Base-by-base conservation (phyloP, 768 basidiomycete genomes). In the Lactifluus rugatus region DNA sequence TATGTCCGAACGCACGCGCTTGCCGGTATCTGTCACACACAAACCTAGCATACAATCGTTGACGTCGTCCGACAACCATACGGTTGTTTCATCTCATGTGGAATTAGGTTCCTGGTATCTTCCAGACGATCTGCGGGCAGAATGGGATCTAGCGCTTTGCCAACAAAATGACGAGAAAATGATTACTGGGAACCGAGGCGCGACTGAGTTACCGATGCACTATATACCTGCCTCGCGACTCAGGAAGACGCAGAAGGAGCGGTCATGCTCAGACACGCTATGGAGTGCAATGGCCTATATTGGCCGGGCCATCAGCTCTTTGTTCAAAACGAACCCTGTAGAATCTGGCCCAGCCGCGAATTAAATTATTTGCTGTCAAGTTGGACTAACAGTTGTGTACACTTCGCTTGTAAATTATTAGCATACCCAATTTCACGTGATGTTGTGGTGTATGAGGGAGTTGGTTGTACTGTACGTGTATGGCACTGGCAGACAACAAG, bases 41-140 rank as follows among this genome's bases (percentile, higher is more conserved):
- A 41, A 16, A 25, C 57, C 56, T 34, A 64, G 63, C 41, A 41
- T 56, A 19, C 61, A 53, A n/a, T 64, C 63, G 3, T 19, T 58
- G 52, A 10, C 34, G 10, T 55, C 58, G 9, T 60, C 58, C 10
- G 41, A 45, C 28, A 41, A 2, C 4, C 52, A 53, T 31, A 59
- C 57, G 1, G 58, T 44, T 7, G 61, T 54, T 34, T 60, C 60
- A 19, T 59, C 46, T 41, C 52, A 60, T 36, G 53, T 16, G 9
- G 58, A 51, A 23, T 28, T 21, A 8, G 48, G 52, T n/a, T 62
- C 61, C 16, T 60, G 61, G 58, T 62, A 60, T 42, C 41, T 60
- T 45, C 42, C 48, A 31, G 42, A 50, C 25, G 26, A 48, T 31
- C 48, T 48, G 36, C 42, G 45, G 46, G 42, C 61, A n/a, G 55